Percentiles rank a stretch among this genome's conserved stretches.
These are phyloP conservation scores for Crotalaria pallida DNA, from an alignment of 306 rosid species.

Conservation along the genomic window DNA sequence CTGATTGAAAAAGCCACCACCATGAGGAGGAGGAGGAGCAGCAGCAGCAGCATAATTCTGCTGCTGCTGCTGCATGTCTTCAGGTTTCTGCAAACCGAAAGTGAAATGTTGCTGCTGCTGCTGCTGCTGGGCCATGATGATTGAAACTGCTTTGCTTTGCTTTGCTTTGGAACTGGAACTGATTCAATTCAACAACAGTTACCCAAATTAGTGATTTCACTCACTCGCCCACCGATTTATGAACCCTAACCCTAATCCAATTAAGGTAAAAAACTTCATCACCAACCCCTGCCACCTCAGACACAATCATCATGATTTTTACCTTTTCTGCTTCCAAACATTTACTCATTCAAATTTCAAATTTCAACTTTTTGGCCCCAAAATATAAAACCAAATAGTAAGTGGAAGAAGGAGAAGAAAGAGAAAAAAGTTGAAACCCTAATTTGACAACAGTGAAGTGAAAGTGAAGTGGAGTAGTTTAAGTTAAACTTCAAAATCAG, in stretches of 20 bases:
- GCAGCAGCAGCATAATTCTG: constrained; percentile 26
- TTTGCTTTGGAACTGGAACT: too few species aligned
- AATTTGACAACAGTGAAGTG: not conserved
- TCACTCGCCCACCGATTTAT: too few species aligned
- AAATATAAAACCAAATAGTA: too few species aligned
- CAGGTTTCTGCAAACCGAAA: constrained; percentile 32
- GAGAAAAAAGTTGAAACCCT: not conserved
- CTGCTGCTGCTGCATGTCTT: not conserved
- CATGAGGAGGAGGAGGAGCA: too few species aligned
- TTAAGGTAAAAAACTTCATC: not conserved
- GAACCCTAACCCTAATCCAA: constrained; percentile 4
- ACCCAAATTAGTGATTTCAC: not conserved
- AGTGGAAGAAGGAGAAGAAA: not conserved
- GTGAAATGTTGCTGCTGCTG: constrained; percentile 30
- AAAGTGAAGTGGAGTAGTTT: not conserved
- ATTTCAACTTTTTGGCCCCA: not conserved
- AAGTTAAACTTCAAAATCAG: not conserved
- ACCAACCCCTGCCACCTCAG: not conserved
- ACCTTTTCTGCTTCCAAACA: constrained; percentile 8
- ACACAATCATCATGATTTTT: not conserved
- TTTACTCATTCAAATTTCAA: not conserved
- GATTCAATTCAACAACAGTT: not conserved
- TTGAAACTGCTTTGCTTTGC: too few species aligned
- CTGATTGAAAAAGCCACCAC: too few species aligned
- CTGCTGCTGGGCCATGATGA: constrained; percentile 55